Conservation (phyloP, 257 asterid species). For the Forsythia suspensa region DNA sequence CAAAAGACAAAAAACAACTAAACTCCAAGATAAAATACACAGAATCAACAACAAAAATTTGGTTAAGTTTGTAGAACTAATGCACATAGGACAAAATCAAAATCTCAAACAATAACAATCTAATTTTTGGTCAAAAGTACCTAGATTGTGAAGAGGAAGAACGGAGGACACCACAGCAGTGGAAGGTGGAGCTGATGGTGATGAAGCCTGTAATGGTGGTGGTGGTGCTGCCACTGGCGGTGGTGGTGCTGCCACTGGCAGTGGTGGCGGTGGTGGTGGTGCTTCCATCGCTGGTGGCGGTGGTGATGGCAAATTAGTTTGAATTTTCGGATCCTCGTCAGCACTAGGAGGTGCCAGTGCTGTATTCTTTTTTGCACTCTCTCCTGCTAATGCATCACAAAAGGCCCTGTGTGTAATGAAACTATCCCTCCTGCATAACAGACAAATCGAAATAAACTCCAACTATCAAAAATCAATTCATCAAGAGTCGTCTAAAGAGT, state of each 20-base stretch:
- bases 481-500: background rate
- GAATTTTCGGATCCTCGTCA: slow-evolving; percentile 29
- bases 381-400: slow-evolving; percentile 52
- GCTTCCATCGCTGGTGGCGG: slow-evolving; percentile 9
- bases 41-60: slow-evolving; percentile 1
- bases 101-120: background rate
- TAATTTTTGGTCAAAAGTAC: slow-evolving; percentile 23
- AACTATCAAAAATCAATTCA: background rate
- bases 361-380: slow-evolving; percentile 36
- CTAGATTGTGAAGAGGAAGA: slow-evolving; percentile 33
- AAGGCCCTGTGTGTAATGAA: slow-evolving; percentile 59
- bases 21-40: slow-evolving; percentile 26
- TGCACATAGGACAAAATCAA: slow-evolving; percentile 20
- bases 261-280: slow-evolving; percentile 4
- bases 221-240: background rate
- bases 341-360: slow-evolving; percentile 25
- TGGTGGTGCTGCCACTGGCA: background rate
- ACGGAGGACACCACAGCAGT: slow-evolving; percentile 23
- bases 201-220: slow-evolving; percentile 9
- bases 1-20: slow-evolving; percentile 34
- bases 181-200: slow-evolving; percentile 23
- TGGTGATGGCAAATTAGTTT: slow-evolving; percentile 23
- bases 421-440: slow-evolving; percentile 53
- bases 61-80: slow-evolving; percentile 13
- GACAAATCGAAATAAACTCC: background rate